These are phyloP conservation scores for Exophiala spinifera DNA, from an alignment of 2,329 filamentous ascomycete genomes.

Conservation along the genomic window DNA sequence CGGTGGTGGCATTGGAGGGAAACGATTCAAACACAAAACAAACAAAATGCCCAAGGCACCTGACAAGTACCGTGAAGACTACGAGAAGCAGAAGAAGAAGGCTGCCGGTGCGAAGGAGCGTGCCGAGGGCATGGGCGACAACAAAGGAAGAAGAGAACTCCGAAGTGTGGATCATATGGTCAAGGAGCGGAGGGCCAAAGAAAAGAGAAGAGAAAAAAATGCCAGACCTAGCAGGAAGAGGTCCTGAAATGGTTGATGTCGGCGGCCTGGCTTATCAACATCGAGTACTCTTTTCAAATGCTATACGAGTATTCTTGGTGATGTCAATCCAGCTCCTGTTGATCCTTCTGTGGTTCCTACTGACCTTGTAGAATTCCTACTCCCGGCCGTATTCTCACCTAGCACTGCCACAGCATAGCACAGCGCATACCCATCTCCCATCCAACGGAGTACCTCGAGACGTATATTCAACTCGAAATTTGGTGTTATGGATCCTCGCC, in stretches of 20 bases:
- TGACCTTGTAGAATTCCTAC: too few relatives aligned
- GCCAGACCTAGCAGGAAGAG: slow-evolving; percentile 58
- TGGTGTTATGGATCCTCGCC: too few relatives aligned
- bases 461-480: too few relatives aligned
- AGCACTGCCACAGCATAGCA: too few relatives aligned
- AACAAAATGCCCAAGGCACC: slow-evolving; percentile 88
- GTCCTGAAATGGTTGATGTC: neutral
- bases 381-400: too few relatives aligned
- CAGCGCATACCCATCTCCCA: too few relatives aligned
- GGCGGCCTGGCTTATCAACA: too few relatives aligned
- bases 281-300: too few relatives aligned
- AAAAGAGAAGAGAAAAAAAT: slow-evolving; percentile 81
- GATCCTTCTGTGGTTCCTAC: too few relatives aligned
- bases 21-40: slow-evolving; percentile 78
- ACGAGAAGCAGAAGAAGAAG: slow-evolving; percentile 83
- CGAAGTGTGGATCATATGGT: slow-evolving; percentile 79
- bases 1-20: slow-evolving; percentile 39
- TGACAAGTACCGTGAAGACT: slow-evolving; percentile 90
- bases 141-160: slow-evolving; percentile 25
- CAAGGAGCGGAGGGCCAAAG: slow-evolving; percentile 73
- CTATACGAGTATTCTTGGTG: too few relatives aligned
- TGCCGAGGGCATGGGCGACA: slow-evolving; percentile 30
- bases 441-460: too few relatives aligned
- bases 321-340: too few relatives aligned
- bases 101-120: slow-evolving; percentile 81